phyloP scores from a whole-genome alignment of 345 rosid species.

The Carallia pectinifolia region DNA sequence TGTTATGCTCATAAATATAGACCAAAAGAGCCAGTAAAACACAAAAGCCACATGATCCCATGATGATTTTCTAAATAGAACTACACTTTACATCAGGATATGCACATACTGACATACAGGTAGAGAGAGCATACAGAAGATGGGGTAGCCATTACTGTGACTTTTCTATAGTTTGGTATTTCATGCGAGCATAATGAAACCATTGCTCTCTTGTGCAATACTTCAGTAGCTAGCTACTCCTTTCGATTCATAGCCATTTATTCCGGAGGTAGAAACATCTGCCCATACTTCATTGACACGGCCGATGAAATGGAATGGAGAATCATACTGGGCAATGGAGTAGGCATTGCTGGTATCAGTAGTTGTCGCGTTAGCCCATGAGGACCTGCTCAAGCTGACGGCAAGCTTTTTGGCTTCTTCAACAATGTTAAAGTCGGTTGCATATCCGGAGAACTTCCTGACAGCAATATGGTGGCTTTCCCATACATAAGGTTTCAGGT shows the following conservation, averaged over 20 bases:
- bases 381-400: constrained; percentile 52
- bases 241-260: constrained; percentile 22
- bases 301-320: constrained; percentile 55
- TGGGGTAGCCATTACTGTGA: neutral
- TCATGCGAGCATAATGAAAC: neutral
- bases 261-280: constrained; percentile 37
- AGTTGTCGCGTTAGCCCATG: constrained; percentile 45
- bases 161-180: neutral
- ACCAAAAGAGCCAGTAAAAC: no score
- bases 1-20: no score
- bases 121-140: neutral
- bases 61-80: neutral
- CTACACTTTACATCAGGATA: neutral
- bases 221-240: constrained; percentile 41
- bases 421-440: constrained; percentile 44
- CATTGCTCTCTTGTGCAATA: neutral
- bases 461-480: constrained; percentile 49
- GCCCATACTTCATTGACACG: constrained; percentile 71
- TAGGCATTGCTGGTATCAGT: constrained; percentile 42
- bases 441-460: constrained; percentile 63
- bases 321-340: constrained; percentile 61
- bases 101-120: neutral
- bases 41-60: no score
- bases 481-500: constrained; percentile 44
- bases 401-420: constrained; percentile 53